These are phyloP conservation scores for Kokia cookei DNA, from an alignment of 441 rosid genomes.

Conservation along the genomic window DNA sequence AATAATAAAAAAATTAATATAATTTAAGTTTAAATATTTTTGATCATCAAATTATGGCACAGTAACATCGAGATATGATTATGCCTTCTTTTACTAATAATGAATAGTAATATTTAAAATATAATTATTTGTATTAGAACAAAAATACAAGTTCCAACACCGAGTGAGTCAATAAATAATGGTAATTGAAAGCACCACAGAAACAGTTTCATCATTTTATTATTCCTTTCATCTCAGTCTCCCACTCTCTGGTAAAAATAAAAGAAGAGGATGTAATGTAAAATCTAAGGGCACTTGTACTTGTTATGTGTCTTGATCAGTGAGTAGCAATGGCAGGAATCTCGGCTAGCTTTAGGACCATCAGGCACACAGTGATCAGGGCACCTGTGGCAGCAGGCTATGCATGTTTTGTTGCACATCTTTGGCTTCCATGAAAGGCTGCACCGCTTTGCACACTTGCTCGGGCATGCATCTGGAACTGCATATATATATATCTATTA, in stretches of 20 bases:
- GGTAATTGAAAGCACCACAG: neutral
- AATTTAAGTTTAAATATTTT: no score
- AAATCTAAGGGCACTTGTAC: neutral
- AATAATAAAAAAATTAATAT: no score
- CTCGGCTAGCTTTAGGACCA: neutral
- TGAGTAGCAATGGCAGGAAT: neutral
- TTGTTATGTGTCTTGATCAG: neutral
- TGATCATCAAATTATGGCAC: no score
- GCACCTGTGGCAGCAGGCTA: slow-evolving; percentile 3
- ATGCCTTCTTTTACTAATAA: no score
- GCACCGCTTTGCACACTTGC: neutral
- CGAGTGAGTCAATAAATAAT: neutral
- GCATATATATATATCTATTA: neutral
- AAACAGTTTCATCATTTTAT: neutral
- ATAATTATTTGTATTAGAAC: neutral
- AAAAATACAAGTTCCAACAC: neutral
- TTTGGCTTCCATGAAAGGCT: neutral
- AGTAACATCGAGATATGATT: no score
- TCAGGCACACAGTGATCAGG: slow-evolving; percentile 1
- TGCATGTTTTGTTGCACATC: neutral
- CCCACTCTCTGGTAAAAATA: neutral
- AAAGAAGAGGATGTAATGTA: neutral
- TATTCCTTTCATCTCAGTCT: neutral
- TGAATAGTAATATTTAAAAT: no score
- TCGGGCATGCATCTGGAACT: neutral